These are phyloP conservation scores for Mycosarcoma maydis DNA, from an alignment of 1,284 basidiomycete species.

Conservation along the genomic window DNA sequence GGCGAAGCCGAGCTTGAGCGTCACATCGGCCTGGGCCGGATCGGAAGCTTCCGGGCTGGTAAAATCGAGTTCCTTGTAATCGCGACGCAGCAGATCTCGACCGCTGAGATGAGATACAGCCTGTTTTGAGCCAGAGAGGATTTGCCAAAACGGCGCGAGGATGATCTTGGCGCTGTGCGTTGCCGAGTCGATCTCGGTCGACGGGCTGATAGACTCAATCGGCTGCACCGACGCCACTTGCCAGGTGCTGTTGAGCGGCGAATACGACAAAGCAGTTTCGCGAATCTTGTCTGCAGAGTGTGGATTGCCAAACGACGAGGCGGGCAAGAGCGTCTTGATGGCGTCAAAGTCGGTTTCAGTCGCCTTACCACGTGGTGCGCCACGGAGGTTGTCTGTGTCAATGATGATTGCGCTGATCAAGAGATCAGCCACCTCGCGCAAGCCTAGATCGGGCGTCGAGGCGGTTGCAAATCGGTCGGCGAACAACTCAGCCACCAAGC, in stretches of 20 bases:
- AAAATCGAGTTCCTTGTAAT: constrained; percentile 78
- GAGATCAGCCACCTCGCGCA: constrained; percentile 52
- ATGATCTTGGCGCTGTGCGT: constrained; percentile 32
- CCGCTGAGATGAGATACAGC: constrained; percentile 77
- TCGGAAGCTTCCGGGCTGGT: constrained; percentile 1
- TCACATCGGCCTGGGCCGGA: not conserved
- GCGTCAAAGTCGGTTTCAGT: constrained; percentile 47
- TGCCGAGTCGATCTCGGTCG: constrained; percentile 29
- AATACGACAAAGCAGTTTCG: constrained; percentile 20
- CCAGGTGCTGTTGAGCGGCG: constrained; percentile 15
- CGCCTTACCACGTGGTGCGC: constrained; percentile 50
- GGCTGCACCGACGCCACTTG: constrained; percentile 10
- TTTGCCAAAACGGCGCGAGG: constrained; percentile 69
- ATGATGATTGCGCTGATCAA: constrained; percentile 68
- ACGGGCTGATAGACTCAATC: constrained; percentile 33
- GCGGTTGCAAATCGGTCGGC: constrained; percentile 24
- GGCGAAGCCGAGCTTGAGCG: constrained; percentile 49
- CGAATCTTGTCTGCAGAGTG: constrained; percentile 21
- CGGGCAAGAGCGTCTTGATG: constrained; percentile 40
- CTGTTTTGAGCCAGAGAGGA: constrained; percentile 74
- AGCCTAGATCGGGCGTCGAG: constrained; percentile 8
- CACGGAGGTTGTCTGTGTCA: constrained; percentile 62
- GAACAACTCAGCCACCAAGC: constrained; percentile 50
- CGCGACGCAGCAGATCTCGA: constrained; percentile 82
- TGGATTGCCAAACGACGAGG: constrained; percentile 45